A percentile compares a stretch with the other conserved stretches of the same genome.
These are phyloP conservation scores for Penicillium robsamsonii DNA, from an alignment of 495 filamentous ascomycete genomes.

Conservation along the genomic window DNA sequence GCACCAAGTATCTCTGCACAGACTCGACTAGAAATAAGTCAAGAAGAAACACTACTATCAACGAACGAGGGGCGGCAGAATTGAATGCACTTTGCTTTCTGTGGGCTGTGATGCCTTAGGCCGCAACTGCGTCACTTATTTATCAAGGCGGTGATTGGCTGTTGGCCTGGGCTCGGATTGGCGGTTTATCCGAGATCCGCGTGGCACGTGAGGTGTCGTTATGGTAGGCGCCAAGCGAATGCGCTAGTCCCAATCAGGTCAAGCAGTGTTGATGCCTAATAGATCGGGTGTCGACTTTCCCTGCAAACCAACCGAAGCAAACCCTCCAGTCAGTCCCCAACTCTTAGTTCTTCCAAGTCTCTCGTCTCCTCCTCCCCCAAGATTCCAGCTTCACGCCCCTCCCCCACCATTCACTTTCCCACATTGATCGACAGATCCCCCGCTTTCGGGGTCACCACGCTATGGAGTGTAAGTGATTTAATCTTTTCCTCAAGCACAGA, in stretches of 20 bases:
- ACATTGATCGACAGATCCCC: constrained; percentile 30
- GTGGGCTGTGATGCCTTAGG: constrained; percentile 34
- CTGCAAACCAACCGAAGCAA: constrained; percentile 29
- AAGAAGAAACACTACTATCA: constrained; percentile 23
- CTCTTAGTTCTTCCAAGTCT: constrained; percentile 26
- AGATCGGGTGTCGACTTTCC: constrained; percentile 29
- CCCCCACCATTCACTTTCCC: constrained; percentile 32
- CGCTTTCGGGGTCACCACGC: constrained; percentile 51
- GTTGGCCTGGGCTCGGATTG: not conserved
- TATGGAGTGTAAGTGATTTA: constrained; percentile 50
- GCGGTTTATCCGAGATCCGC: not conserved
- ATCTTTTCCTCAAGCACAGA: constrained; percentile 27
- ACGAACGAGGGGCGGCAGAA: constrained; percentile 22
- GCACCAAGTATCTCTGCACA: constrained; percentile 28
- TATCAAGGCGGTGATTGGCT: constrained; percentile 23
- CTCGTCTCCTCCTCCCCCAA: constrained; percentile 21
- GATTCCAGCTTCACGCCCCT: constrained; percentile 15
- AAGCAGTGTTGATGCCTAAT: constrained; percentile 28
- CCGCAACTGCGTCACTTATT: constrained; percentile 33
- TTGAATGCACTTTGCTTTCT: constrained; percentile 26
- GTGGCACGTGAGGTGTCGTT: constrained; percentile 23
- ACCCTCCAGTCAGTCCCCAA: constrained; percentile 24
- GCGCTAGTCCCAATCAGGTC: constrained; percentile 27
- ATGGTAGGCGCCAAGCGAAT: constrained; percentile 21
- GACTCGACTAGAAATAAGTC: constrained; percentile 17